Evolutionary conservation across 169 alveolate genomes (phyloP).

Genomic region (Plasmodium fragile): DNA sequence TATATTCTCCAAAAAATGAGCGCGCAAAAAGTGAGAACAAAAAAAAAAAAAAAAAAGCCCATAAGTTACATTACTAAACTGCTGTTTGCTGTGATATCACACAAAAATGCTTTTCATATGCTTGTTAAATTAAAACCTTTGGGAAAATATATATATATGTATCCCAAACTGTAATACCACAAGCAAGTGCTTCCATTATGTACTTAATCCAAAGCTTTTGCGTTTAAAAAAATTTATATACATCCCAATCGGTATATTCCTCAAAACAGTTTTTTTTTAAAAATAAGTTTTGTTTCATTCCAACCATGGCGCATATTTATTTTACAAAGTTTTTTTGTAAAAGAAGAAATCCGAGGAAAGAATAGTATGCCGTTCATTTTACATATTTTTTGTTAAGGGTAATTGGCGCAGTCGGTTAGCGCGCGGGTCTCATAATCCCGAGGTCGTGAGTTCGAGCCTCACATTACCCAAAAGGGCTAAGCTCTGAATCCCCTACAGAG

Average conservation of each 20-base stretch:
- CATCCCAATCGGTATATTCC: not conserved
- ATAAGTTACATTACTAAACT: not conserved
- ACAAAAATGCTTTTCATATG: not conserved
- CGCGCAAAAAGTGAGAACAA: not conserved
- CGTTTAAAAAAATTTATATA: not conserved
- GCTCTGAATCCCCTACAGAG: not conserved
- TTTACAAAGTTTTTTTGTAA: not conserved
- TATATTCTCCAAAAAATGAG: not conserved
- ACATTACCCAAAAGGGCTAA: conserved; percentile 83
- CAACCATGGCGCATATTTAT: not conserved
- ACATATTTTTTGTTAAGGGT: conserved; percentile 62
- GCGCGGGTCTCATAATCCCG: conserved; percentile 95
- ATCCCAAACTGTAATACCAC: not conserved
- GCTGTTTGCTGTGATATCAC: not conserved
- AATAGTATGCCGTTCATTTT: not conserved
- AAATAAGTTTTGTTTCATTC: not conserved
- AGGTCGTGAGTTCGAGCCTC: conserved; percentile 96
- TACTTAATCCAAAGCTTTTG: not conserved
- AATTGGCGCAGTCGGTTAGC: conserved; percentile 95
- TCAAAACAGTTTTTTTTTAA: not conserved
- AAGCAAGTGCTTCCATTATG: not conserved
- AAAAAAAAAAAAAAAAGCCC: not conserved
- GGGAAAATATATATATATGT: too few species aligned
- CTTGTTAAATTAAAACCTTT: not conserved
- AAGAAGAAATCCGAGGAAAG: not conserved